Evolutionary conservation across 139 green algal genomes (phyloP).

Genomic region (Haematococcus lacustris): DNA sequence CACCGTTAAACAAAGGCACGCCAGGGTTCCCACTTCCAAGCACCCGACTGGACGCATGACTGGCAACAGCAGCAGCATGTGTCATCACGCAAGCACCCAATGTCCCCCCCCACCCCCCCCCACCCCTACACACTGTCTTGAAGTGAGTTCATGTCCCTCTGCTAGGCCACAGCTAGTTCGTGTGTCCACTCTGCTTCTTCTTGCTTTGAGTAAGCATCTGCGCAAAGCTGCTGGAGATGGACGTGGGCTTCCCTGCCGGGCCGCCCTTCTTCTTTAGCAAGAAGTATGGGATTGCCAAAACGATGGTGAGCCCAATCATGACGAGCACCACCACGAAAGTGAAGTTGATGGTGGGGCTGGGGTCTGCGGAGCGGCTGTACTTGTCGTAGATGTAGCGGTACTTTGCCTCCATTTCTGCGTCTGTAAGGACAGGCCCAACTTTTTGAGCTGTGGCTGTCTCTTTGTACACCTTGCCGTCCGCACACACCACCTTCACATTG

Average conservation of each 20-base stretch:
- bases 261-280: conserved; percentile 26
- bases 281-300: conserved; percentile 53
- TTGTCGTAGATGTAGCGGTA: conserved; percentile 44
- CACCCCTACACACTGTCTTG: no score
- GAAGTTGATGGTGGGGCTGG: conserved; percentile 46
- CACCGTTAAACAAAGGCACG: no score
- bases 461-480: conserved; percentile 31
- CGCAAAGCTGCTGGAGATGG: conserved; percentile 35
- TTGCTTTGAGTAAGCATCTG: conserved; percentile 44
- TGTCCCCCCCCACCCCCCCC: neutral
- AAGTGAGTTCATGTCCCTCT: no score
- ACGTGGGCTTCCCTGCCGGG: conserved; percentile 6
- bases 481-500: conserved; percentile 24
- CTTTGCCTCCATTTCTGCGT: conserved; percentile 47
- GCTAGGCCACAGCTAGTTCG: no score
- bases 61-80: neutral
- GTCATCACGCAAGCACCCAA: neutral
- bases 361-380: conserved; percentile 23
- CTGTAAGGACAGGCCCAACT: conserved; percentile 23
- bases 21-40: no score
- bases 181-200: conserved; percentile 51
- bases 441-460: neutral
- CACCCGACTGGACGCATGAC: no score
- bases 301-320: conserved; percentile 41
- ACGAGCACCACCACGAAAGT: conserved; percentile 48